Evolutionary conservation across 257 asterid species (phyloP), one percentile per base, ranked within the genome.

Genomic region (Cordia subcordata): DNA sequence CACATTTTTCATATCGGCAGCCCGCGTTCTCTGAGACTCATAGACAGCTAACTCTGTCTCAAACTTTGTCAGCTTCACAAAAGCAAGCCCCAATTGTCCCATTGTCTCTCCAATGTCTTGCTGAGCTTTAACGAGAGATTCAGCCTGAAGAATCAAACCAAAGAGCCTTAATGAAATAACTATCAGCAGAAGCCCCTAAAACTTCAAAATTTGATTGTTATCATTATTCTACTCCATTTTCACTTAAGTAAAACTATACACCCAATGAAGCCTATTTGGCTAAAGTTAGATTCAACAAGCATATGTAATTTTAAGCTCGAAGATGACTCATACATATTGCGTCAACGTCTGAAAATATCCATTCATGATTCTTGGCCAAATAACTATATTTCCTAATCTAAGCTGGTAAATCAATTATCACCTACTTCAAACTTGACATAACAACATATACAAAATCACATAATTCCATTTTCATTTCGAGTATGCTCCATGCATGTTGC

Each of bases 101-200:
- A 86, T 76, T 55, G 97, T 86, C 75, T 89, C 97, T 75, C 99
- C 97, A 46, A 86, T 93, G 63, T 93, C 99, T 76, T 93, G 96
- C 72, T 93, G 97, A 53, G 91, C 81, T 73, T 89, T 88, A 27
- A 93, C 97, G 56, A 93, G 91, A 63, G 88, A 73, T 82, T 93
- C 99, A 27, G 99, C 97, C 99, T 88, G 72, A 67, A 64, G 59
- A 68, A 38, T 52, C 37, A 15, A 65, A 55, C 33, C 11, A 27
- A 55, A 17, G 44, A 65, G 0, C 18, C 21, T 15, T 54, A 65
- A 20, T 50, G 22, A 69, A 53, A 53, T 16, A 23, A 55, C 45
- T 23, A 60, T 27, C 35, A 61, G 5, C 14, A 58, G 11, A 56
- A 53, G 4, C 13, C 8, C n/a, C 13, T 0, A 0, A 8, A 54